Conservation (phyloP, 148 eudicot species). For the Polygonum maritimum region DNA sequence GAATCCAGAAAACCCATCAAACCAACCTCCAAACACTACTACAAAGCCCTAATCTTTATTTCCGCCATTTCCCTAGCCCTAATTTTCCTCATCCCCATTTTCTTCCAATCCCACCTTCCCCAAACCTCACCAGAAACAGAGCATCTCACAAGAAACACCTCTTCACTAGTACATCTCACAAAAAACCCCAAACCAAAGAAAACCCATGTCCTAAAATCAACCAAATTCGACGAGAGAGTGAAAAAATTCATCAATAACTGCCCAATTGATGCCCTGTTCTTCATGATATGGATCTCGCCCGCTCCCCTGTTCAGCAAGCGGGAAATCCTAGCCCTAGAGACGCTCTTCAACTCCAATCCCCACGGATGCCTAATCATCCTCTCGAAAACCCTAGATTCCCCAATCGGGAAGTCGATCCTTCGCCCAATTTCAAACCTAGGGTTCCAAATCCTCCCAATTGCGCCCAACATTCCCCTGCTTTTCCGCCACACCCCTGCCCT, state of each 20-base stretch:
- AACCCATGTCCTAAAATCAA: background rate
- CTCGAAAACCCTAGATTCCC: conserved; percentile 56
- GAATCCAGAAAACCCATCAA: background rate
- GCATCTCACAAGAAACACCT: background rate
- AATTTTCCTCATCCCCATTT: background rate
- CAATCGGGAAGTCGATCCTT: conserved; percentile 29
- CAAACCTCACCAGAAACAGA: background rate
- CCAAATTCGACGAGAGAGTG: background rate
- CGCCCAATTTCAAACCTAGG: conserved; percentile 39
- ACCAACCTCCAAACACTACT: background rate
- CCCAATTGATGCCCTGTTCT: conserved; percentile 41
- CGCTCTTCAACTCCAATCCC: conserved; percentile 61
- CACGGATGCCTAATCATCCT: conserved; percentile 61
- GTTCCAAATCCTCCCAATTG: conserved; percentile 39
- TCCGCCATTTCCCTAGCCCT: background rate
- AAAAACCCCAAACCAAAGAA: background rate
- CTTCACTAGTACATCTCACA: background rate
- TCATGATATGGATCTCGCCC: conserved; percentile 91
- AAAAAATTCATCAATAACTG: background rate
- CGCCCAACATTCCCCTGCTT: conserved; percentile 52
- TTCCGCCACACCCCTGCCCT: conserved; percentile 55
- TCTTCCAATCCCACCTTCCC: background rate
- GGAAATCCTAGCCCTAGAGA: conserved; percentile 45
- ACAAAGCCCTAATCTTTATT: background rate
- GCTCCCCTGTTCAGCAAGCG: conserved; percentile 43